A percentile compares a stretch with the other conserved stretches of the same genome.
Evolutionary conservation across 2,329 filamentous ascomycete species (phyloP).

Genomic region (Colletotrichum somersetense): DNA sequence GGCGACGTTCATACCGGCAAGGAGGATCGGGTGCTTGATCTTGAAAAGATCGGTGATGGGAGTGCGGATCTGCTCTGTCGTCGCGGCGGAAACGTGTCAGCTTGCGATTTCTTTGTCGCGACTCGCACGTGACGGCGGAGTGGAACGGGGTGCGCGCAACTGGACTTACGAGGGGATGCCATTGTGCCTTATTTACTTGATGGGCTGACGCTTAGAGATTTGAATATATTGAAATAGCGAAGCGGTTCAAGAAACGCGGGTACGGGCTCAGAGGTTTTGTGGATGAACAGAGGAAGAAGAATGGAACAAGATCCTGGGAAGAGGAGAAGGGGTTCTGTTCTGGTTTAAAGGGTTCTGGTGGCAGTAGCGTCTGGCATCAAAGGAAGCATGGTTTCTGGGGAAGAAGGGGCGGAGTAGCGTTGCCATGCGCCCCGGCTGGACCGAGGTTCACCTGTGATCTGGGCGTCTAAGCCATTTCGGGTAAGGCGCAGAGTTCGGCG

Average conservation of each 20-base stretch:
- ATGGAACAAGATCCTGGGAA: slow-evolving; percentile 4
- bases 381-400: slow-evolving; percentile 33
- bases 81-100: slow-evolving; percentile 43
- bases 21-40: slow-evolving; percentile 95
- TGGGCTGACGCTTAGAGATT: background rate
- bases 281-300: slow-evolving; percentile 28
- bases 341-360: slow-evolving; percentile 35
- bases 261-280: background rate
- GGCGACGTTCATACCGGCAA: slow-evolving; percentile 99
- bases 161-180: slow-evolving; percentile 82
- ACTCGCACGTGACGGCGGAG: slow-evolving; percentile 38
- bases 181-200: slow-evolving; percentile 60
- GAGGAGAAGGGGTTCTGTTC: slow-evolving; percentile 12
- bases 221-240: slow-evolving; percentile 38
- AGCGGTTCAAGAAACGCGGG: slow-evolving; percentile 36
- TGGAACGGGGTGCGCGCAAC: background rate
- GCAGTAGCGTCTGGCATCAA: slow-evolving; percentile 31
- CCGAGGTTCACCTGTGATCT: slow-evolving; percentile 43
- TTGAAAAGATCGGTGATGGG: slow-evolving; percentile 94
- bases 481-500: slow-evolving; percentile 20
- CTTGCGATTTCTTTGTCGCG: background rate
- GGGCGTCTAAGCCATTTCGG: slow-evolving; percentile 20
- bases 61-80: slow-evolving; percentile 86
- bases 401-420: slow-evolving; percentile 41
- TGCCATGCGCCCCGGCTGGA: slow-evolving; percentile 40